These are phyloP conservation scores for Primulina eburnea DNA, from an alignment of 257 asterid species.

Conservation along the genomic window DNA sequence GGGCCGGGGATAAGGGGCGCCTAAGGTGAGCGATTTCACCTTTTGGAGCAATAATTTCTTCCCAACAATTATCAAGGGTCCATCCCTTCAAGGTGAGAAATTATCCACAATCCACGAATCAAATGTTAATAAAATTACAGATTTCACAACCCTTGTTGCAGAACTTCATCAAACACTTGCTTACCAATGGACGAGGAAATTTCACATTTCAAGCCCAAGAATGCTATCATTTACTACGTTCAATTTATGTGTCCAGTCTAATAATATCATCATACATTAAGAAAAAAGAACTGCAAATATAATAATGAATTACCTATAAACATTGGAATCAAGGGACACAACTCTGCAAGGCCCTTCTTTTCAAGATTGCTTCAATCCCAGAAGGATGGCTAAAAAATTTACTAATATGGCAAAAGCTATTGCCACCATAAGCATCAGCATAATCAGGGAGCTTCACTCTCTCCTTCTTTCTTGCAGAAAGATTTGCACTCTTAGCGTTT, in stretches of 20 bases:
- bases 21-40: no score
- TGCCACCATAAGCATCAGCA: slow-evolving; percentile 34
- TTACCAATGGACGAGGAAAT: not conserved
- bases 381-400: slow-evolving; percentile 72
- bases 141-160: slow-evolving; percentile 6
- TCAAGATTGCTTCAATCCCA: slow-evolving; percentile 75
- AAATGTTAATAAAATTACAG: not conserved
- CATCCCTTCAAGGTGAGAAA: not conserved
- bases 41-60: no score
- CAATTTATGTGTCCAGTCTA: not conserved
- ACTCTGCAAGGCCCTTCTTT: slow-evolving; percentile 67
- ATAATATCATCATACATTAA: not conserved
- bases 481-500: slow-evolving; percentile 60
- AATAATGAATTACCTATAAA: slow-evolving; percentile 48
- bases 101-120: not conserved
- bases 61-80: not conserved
- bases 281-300: not conserved
- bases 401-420: slow-evolving; percentile 39
- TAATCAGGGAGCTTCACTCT: slow-evolving; percentile 55
- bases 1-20: no score
- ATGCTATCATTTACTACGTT: not conserved
- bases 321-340: slow-evolving; percentile 61
- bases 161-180: slow-evolving; percentile 25
- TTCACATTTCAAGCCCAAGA: not conserved
- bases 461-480: slow-evolving; percentile 68